phyloP scores from a whole-genome alignment of 1,139 yeast species.

The Magnusiomyces fungicola region DNA sequence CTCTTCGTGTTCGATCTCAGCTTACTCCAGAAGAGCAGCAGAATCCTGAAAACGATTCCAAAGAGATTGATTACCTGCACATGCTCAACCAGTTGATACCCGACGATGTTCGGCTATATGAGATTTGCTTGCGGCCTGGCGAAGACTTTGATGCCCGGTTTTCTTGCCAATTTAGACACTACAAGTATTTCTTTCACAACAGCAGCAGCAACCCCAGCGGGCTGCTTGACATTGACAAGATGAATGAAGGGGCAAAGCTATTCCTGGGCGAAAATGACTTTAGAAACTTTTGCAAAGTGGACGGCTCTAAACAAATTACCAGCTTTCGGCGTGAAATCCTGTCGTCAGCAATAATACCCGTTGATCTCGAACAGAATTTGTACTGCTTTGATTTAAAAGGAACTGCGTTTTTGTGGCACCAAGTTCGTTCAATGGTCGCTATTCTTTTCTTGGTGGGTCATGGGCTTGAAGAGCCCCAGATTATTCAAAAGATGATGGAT shows the following conservation, averaged over 20 bases:
- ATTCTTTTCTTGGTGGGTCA: constrained; percentile 76
- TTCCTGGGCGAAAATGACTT: constrained; percentile 82
- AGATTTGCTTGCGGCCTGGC: constrained; percentile 79
- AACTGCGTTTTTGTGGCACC: constrained; percentile 95
- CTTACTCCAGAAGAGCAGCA: constrained; percentile 50
- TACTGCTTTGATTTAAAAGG: constrained; percentile 78
- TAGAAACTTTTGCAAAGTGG: constrained; percentile 88
- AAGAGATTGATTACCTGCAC: constrained; percentile 69
- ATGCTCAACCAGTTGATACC: constrained; percentile 76
- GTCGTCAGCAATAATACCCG: constrained; percentile 21
- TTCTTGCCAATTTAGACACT: constrained; percentile 77
- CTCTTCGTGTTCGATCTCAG: constrained; percentile 66
- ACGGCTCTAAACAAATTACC: constrained; percentile 85
- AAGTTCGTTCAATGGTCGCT: constrained; percentile 93
- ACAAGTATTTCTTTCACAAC: constrained; percentile 62
- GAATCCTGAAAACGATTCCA: constrained; percentile 47
- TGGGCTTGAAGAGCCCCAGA: constrained; percentile 51
- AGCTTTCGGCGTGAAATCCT: constrained; percentile 57
- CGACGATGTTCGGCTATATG: constrained; percentile 71
- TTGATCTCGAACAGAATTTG: constrained; percentile 12
- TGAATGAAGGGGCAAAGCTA: constrained; percentile 60
- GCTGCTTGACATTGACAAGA: constrained; percentile 50
- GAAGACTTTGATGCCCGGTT: constrained; percentile 81
- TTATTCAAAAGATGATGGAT: constrained; percentile 56
- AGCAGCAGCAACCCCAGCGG: constrained; percentile 30